phyloP scores from a whole-genome alignment of 371 early-diverging fungal genomes.

The Mycotypha africana region DNA sequence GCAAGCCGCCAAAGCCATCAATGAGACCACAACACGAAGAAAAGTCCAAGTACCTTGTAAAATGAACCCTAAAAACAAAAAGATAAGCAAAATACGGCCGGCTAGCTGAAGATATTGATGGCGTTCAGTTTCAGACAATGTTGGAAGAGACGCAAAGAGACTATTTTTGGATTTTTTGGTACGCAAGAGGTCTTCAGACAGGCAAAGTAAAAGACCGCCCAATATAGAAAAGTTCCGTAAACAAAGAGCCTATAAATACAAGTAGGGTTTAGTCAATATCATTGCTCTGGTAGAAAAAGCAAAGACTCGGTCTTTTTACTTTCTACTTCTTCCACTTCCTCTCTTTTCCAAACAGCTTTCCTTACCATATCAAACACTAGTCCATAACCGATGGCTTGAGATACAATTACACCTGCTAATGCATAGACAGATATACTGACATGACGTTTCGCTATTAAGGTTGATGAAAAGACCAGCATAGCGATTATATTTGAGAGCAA shows the following conservation, averaged over 20 bases:
- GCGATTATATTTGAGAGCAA: slow-evolving; percentile 58
- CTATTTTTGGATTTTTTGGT: slow-evolving; percentile 28
- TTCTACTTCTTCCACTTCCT: too few relatives aligned
- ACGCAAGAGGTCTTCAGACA: slow-evolving; percentile 58
- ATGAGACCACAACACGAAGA: slow-evolving; percentile 57
- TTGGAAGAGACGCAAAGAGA: slow-evolving; percentile 81
- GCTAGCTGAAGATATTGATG: slow-evolving; percentile 81
- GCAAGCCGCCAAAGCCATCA: slow-evolving; percentile 76
- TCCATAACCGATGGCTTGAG: slow-evolving; percentile 87
- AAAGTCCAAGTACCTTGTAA: slow-evolving; percentile 76
- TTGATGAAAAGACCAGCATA: slow-evolving; percentile 72
- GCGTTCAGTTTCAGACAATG: slow-evolving; percentile 69
- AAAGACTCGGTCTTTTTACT: too few relatives aligned
- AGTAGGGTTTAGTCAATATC: not conserved
- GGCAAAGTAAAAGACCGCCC: slow-evolving; percentile 86
- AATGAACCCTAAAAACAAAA: slow-evolving; percentile 81
- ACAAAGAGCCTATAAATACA: not conserved
- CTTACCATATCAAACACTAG: slow-evolving; percentile 73
- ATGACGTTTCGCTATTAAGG: slow-evolving; percentile 69
- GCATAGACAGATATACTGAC: slow-evolving; percentile 76
- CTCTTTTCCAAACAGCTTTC: too few relatives aligned
- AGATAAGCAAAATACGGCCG: slow-evolving; percentile 84
- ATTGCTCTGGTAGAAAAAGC: too few relatives aligned
- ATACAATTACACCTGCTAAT: slow-evolving; percentile 64
- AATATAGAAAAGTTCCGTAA: slow-evolving; percentile 68